A percentile compares a stretch with the other conserved stretches of the same genome.
Evolutionary conservation across 1,284 basidiomycete genomes (phyloP).

Genomic region (Moniliella sp.): DNA sequence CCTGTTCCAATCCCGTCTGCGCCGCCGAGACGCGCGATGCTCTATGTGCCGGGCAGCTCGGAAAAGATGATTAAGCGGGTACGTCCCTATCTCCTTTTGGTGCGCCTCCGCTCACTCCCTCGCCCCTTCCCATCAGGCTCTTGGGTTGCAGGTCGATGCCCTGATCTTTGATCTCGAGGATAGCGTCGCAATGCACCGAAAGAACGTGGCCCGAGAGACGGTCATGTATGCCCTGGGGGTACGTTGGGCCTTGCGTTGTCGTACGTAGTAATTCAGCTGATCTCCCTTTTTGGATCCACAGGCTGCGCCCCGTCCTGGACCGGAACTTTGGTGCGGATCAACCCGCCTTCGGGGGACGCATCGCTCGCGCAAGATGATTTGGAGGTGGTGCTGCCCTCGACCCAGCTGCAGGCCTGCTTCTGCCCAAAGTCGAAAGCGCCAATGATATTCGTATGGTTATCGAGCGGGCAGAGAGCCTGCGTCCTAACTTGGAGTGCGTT

Average conservation of each 20-base stretch:
- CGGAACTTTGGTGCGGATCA: constrained; percentile 28
- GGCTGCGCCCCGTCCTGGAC: constrained; percentile 5
- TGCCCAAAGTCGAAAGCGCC: constrained; percentile 25
- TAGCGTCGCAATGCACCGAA: constrained; percentile 23
- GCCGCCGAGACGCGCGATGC: constrained; percentile 4
- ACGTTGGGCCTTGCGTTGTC: constrained; percentile 1
- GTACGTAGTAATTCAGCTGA: not conserved
- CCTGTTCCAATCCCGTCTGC: too few species aligned
- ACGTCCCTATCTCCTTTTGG: not conserved
- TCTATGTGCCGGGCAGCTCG: constrained; percentile 26
- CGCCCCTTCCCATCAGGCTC: constrained; percentile 3
- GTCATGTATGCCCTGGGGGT: constrained; percentile 20
- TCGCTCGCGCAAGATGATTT: constrained; percentile 16
- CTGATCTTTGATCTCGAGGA: constrained; percentile 30
- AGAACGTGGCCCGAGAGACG: constrained; percentile 17
- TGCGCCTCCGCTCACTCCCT: not conserved
- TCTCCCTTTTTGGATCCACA: not conserved
- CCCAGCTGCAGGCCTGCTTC: constrained; percentile 10
- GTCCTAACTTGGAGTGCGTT: constrained; percentile 1
- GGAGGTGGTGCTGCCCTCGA: constrained; percentile 17
- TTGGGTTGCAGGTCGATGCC: constrained; percentile 10
- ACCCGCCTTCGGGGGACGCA: constrained; percentile 14
- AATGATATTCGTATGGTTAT: constrained; percentile 14
- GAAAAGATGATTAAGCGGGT: constrained; percentile 29
- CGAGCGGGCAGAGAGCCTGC: constrained; percentile 8